A percentile compares a stretch with the other conserved stretches of the same genome.
phyloP scores from a whole-genome alignment of 306 rosid species.

The Senna tora region DNA sequence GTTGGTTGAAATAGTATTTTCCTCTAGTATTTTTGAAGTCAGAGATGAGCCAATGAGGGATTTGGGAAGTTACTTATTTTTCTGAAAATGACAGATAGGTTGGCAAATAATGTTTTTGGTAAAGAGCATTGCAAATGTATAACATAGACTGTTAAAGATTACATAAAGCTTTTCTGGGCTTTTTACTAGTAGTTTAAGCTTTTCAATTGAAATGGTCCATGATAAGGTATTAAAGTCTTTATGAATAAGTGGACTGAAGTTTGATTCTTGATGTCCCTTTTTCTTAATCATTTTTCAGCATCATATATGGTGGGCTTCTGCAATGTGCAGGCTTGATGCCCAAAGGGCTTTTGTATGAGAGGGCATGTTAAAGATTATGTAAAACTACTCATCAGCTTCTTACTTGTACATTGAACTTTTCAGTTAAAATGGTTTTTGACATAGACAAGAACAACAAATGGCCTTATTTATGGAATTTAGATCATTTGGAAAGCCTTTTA shows the following conservation, averaged over 20 bases:
- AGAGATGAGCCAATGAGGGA: neutral
- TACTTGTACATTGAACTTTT: neutral
- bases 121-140: neutral
- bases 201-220: neutral
- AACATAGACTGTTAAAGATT: neutral
- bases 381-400: neutral
- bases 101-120: neutral
- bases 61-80: neutral
- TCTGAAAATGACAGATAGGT: neutral
- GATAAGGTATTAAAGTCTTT: neutral
- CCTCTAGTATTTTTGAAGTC: neutral
- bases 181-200: neutral
- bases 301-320: neutral
- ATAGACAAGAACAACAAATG: neutral
- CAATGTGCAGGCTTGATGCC: neutral
- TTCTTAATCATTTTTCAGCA: neutral
- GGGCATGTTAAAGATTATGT: neutral
- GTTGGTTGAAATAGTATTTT: neutral
- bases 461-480: neutral
- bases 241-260: neutral
- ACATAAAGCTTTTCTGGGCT: too few relatives aligned
- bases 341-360: neutral
- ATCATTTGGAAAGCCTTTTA: conserved; percentile 3
- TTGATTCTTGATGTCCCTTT: neutral
- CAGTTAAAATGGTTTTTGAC: neutral